phyloP scores from a whole-genome alignment of 1,139 yeast genomes.

The Petasospora rhodanensis region DNA sequence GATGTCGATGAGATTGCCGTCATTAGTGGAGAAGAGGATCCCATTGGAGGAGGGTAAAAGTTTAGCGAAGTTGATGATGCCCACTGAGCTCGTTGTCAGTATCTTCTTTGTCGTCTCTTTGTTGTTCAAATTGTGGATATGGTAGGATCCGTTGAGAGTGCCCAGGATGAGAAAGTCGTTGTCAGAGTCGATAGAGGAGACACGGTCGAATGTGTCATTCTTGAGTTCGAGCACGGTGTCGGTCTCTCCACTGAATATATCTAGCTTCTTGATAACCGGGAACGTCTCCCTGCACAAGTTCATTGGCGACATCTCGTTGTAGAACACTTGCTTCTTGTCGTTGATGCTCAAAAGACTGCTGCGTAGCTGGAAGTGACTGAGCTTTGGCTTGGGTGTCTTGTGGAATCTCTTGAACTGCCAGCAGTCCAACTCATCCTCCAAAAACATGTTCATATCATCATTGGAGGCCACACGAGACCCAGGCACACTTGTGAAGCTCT shows the following conservation, averaged over 20 bases:
- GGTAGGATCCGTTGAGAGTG: conserved; percentile 51
- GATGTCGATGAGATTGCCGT: conserved; percentile 38
- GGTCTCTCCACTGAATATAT: conserved; percentile 31
- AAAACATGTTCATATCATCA: no score
- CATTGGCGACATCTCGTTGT: conserved; percentile 11
- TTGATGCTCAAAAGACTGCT: conserved; percentile 34
- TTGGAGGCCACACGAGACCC: no score
- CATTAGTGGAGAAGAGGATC: conserved; percentile 45
- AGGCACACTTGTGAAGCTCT: no score
- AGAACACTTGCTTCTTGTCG: conserved; percentile 4
- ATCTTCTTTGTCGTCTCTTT: conserved; percentile 32
- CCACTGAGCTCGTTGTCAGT: conserved; percentile 43
- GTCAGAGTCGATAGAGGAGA: conserved; percentile 47
- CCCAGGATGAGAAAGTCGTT: conserved; percentile 45
- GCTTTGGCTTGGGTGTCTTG: conserved; percentile 42
- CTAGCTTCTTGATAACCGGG: conserved; percentile 26
- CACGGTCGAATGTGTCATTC: conserved; percentile 32
- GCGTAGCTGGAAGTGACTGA: conserved; percentile 55
- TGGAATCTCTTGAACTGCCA: conserved; percentile 38
- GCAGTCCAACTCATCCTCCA: no score
- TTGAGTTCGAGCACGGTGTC: conserved; percentile 38
- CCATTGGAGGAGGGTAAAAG: conserved; percentile 32
- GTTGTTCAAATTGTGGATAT: conserved; percentile 35
- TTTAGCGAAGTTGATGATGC: conserved; percentile 51
- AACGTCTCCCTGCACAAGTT: no score